Evolutionary conservation across 371 early-diverging fungal genomes (phyloP).

Genomic region (Ordospora pajunii): DNA sequence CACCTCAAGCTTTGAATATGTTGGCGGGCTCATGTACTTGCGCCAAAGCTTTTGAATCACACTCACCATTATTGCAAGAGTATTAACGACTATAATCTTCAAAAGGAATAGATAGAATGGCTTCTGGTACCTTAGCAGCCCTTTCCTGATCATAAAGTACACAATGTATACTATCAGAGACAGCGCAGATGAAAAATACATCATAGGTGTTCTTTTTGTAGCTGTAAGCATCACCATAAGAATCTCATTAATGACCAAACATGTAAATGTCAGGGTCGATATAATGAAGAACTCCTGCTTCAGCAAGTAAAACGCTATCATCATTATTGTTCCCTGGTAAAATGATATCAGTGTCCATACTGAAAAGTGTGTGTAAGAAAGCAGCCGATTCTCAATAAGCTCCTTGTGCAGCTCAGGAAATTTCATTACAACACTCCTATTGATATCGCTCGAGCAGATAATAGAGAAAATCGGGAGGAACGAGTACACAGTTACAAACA

Average conservation of each 20-base stretch:
- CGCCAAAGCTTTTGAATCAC: constrained; percentile 6
- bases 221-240: constrained; percentile 84
- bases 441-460: constrained; percentile 79
- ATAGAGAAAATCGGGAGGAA: constrained; percentile 90
- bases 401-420: constrained; percentile 96
- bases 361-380: constrained; percentile 80
- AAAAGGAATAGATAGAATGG: constrained; percentile 6
- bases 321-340: constrained; percentile 82
- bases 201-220: constrained; percentile 39
- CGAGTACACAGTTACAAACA: constrained; percentile 86
- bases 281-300: constrained; percentile 86
- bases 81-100: constrained; percentile 11
- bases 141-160: constrained; percentile 40
- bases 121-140: constrained; percentile 3
- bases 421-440: constrained; percentile 74
- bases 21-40: constrained; percentile 12
- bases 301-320: constrained; percentile 83
- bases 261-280: constrained; percentile 86
- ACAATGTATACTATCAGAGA: constrained; percentile 49
- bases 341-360: constrained; percentile 83
- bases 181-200: constrained; percentile 38
- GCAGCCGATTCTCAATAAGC: constrained; percentile 75
- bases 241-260: constrained; percentile 86
- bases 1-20: not conserved
- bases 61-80: constrained; percentile 17